Conservation (phyloP, 75 land plant species). For the Pseudotsuga menziesii region DNA sequence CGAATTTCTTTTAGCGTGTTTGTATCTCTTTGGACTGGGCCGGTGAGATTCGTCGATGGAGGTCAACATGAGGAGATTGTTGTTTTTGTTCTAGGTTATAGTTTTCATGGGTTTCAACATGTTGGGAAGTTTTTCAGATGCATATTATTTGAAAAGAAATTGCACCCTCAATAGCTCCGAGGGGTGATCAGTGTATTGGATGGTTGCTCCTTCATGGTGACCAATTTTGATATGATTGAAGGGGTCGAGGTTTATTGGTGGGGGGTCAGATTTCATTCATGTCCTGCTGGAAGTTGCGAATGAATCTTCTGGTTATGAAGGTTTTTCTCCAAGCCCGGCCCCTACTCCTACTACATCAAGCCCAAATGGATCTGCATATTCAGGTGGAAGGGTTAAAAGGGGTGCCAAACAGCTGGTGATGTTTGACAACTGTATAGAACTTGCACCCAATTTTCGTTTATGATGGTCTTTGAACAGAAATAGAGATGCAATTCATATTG, state of each 20-base stretch:
- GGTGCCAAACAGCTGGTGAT: constrained; percentile 65
- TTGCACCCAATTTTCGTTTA: constrained; percentile 58
- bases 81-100: not conserved
- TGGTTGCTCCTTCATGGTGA: constrained; percentile 79
- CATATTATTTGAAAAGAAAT: not conserved
- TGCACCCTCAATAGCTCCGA: constrained; percentile 55
- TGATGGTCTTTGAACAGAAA: constrained; percentile 66
- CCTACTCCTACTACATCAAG: constrained; percentile 13
- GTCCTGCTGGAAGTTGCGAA: constrained; percentile 29
- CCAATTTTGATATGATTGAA: constrained; percentile 76
- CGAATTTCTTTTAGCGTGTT: too few species aligned
- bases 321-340: constrained; percentile 6
- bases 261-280: constrained; percentile 95
- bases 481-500: constrained; percentile 58
- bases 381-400: not conserved
- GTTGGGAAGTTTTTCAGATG: not conserved
- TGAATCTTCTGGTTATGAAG: not conserved
- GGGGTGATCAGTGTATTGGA: constrained; percentile 62
- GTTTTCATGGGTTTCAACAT: not conserved
- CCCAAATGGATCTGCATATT: constrained; percentile 14
- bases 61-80: not conserved
- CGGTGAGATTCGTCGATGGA: not conserved
- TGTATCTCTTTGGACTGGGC: not conserved
- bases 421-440: constrained; percentile 81
- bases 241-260: constrained; percentile 81